phyloP scores from a whole-genome alignment of 768 basidiomycete species.

The Stropharia rugosoannulata region DNA sequence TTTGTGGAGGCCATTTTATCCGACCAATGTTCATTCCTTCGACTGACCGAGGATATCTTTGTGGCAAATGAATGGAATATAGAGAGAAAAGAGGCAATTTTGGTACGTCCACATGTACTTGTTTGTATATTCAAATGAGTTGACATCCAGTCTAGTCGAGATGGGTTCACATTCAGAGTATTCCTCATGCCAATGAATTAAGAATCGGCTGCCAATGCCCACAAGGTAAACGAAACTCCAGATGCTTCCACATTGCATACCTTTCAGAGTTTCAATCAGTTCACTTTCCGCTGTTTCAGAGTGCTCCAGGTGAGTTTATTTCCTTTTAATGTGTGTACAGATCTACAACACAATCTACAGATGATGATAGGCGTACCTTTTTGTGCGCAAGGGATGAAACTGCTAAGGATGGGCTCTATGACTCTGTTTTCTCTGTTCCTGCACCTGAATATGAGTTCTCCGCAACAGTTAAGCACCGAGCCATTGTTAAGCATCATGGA shows the following conservation, averaged over 20 bases:
- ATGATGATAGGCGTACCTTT: not conserved
- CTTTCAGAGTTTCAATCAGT: not conserved
- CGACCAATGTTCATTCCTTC: conserved; percentile 6
- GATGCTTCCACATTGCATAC: not conserved
- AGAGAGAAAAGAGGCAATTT: conserved; percentile 1
- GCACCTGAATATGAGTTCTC: not conserved
- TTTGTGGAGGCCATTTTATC: conserved; percentile 6
- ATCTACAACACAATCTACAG: not conserved
- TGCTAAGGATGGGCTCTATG: not conserved
- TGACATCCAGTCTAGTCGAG: not conserved
- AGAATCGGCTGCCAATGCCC: not conserved
- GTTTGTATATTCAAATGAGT: not conserved
- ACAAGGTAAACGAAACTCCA: not conserved
- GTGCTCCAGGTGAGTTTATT: not conserved
- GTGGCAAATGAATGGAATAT: conserved; percentile 15
- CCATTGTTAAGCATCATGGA: conserved; percentile 11
- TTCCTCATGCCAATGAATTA: not conserved
- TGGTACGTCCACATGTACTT: not conserved
- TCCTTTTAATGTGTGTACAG: not conserved
- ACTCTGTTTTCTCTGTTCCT: conserved; percentile 9
- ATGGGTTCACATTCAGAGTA: conserved; percentile 12
- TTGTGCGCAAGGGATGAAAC: conserved; percentile 4
- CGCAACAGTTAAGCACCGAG: conserved; percentile 13
- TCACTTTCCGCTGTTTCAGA: not conserved
- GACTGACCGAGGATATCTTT: conserved; percentile 10